phyloP scores from a whole-genome alignment of 192 early-diverging fungal species.

The Entomortierella lignicola region DNA sequence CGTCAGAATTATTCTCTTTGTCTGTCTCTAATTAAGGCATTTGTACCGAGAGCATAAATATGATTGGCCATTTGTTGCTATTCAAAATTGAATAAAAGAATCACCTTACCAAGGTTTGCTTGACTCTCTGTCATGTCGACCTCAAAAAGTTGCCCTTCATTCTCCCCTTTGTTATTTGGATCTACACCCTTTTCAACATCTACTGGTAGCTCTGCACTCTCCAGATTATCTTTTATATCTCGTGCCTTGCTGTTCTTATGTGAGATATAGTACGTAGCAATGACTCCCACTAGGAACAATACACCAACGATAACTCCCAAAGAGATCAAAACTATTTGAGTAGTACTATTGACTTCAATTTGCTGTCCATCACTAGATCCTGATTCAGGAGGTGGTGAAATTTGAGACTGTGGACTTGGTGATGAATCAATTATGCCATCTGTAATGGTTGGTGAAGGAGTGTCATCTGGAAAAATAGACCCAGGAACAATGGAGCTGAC shows the following conservation, averaged over 20 bases:
- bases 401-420: no score
- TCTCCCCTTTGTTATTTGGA: neutral
- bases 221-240: neutral
- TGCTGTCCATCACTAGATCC: neutral
- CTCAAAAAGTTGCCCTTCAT: neutral
- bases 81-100: no score
- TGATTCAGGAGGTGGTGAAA: neutral
- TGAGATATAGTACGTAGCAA: slow-evolving; percentile 31
- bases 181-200: neutral
- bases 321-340: slow-evolving; percentile 29
- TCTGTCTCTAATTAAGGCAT: no score
- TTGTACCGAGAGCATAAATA: no score
- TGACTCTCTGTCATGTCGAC: neutral
- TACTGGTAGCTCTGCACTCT: neutral
- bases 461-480: slow-evolving; percentile 36
- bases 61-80: no score
- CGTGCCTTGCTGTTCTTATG: slow-evolving; percentile 28
- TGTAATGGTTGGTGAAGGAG: neutral
- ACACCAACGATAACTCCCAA: slow-evolving; percentile 19
- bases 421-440: no score
- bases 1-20: neutral
- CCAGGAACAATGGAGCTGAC: slow-evolving; percentile 23
- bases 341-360: slow-evolving; percentile 33
- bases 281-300: slow-evolving; percentile 17
- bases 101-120: no score